phyloP scores from a whole-genome alignment of 1,284 basidiomycete species.

The Trametes pubescens region DNA sequence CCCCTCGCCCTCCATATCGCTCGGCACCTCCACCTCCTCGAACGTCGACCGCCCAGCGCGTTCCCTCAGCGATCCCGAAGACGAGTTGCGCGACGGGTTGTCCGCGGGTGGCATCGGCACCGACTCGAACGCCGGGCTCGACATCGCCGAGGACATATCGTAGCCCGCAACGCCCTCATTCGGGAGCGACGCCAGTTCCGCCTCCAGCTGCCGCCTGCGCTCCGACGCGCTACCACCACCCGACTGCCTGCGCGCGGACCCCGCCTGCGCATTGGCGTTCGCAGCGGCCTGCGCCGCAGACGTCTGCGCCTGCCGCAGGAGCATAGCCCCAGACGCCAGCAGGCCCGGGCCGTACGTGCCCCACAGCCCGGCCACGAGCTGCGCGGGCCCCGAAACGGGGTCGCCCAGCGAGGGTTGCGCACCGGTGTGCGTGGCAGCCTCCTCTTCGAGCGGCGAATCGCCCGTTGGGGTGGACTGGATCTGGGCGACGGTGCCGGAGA shows the following conservation, averaged over 20 bases:
- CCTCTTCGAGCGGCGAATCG: slow-evolving; percentile 37
- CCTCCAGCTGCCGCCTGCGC: slow-evolving; percentile 60
- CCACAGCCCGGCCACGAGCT: slow-evolving; percentile 73
- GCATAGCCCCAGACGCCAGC: slow-evolving; percentile 67
- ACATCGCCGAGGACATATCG: slow-evolving; percentile 39
- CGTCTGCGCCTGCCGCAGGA: slow-evolving; percentile 50
- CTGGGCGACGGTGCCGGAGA: slow-evolving; percentile 56
- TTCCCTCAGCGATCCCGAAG: slow-evolving; percentile 54
- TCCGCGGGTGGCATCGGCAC: slow-evolving; percentile 47
- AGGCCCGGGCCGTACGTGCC: slow-evolving; percentile 77
- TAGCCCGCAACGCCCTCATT: slow-evolving; percentile 34
- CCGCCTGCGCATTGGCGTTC: slow-evolving; percentile 33
- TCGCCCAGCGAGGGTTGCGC: slow-evolving; percentile 58
- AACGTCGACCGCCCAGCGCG: slow-evolving; percentile 53
- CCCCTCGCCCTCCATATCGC: slow-evolving; percentile 70
- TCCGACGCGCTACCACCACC: slow-evolving; percentile 41
- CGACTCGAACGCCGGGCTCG: slow-evolving; percentile 32
- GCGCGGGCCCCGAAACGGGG: slow-evolving; percentile 67
- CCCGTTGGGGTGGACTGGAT: slow-evolving; percentile 31
- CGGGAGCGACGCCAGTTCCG: slow-evolving; percentile 60
- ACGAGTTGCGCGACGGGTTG: slow-evolving; percentile 40
- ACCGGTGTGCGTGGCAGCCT: slow-evolving; percentile 43
- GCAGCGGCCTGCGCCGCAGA: slow-evolving; percentile 34
- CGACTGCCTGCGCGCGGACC: slow-evolving; percentile 12
- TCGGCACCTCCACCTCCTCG: slow-evolving; percentile 72